Conservation (phyloP, 2,329 filamentous ascomycete genomes). For the Colletotrichum gigasporum region DNA sequence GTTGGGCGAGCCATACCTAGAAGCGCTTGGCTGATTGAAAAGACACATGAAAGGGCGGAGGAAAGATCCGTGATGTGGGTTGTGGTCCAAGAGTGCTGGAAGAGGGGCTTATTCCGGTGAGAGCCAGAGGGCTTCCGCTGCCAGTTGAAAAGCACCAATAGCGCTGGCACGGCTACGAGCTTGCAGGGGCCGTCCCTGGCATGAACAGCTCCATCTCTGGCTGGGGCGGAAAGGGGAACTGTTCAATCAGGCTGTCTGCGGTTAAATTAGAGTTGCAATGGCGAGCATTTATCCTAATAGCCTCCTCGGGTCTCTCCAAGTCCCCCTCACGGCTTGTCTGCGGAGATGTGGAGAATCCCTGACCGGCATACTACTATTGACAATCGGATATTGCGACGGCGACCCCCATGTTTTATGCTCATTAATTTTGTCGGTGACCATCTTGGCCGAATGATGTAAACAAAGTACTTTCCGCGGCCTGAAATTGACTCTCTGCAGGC, state of each 20-base stretch:
- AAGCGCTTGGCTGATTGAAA: neutral
- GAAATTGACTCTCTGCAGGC: no score
- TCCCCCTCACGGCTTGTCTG: conserved; percentile 16
- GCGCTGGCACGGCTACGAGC: conserved; percentile 13
- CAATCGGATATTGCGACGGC: neutral
- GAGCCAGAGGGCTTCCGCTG: neutral
- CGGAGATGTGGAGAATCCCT: conserved; percentile 27
- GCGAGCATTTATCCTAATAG: conserved; percentile 30
- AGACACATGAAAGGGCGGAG: neutral
- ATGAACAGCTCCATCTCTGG: conserved; percentile 11
- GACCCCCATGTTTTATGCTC: neutral
- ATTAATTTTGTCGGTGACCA: neutral
- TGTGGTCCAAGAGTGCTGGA: neutral
- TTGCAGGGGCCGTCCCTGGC: conserved; percentile 13
- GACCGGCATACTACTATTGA: neutral
- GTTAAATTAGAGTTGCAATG: conserved; percentile 26
- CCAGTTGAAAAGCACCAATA: conserved; percentile 3
- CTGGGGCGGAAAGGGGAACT: conserved; percentile 10
- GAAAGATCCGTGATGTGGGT: conserved; percentile 6
- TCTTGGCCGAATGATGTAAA: neutral
- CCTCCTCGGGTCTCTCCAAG: conserved; percentile 20
- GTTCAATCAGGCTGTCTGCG: conserved; percentile 32
- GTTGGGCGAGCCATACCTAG: neutral
- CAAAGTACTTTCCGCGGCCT: no score
- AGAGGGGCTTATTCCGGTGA: conserved; percentile 13